phyloP scores from a whole-genome alignment of 495 filamentous ascomycete species.

The Aspergillus nidulans region DNA sequence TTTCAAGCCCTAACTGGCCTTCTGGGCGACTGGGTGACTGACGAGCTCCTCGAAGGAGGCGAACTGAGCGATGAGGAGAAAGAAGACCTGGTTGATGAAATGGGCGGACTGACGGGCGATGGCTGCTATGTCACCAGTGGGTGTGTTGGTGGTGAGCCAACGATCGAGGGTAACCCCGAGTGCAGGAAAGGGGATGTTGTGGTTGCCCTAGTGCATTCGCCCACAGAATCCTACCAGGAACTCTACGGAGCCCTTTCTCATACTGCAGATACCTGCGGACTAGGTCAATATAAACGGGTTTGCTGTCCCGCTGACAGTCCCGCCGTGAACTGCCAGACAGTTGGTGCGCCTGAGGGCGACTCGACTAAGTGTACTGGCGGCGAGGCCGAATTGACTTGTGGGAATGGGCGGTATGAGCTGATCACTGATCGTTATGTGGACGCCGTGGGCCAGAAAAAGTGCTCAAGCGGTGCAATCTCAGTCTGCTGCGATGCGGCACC shows the following conservation, averaged over 20 bases:
- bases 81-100: neutral
- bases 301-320: neutral
- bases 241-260: too few species aligned
- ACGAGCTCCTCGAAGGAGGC: neutral
- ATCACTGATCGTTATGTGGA: neutral
- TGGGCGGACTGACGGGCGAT: neutral
- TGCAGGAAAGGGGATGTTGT: too few species aligned
- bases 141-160: neutral
- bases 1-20: conserved; percentile 16
- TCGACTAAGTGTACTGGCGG: conserved; percentile 1
- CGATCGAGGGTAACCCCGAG: too few species aligned
- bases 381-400: neutral
- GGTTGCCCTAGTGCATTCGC: too few species aligned
- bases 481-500: too few species aligned
- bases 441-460: neutral
- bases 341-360: neutral
- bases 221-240: too few species aligned
- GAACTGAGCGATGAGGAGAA: conserved; percentile 1
- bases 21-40: conserved; percentile 3
- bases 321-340: neutral
- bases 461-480: neutral
- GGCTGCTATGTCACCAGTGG: neutral
- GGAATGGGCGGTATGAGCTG: neutral
- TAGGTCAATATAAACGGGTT: neutral
- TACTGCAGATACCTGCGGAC: neutral